A percentile compares a stretch with the other conserved stretches of the same genome.
Evolutionary conservation across 2,329 filamentous ascomycete genomes (phyloP).

Genomic region (Pseudogymnoascus sp.): DNA sequence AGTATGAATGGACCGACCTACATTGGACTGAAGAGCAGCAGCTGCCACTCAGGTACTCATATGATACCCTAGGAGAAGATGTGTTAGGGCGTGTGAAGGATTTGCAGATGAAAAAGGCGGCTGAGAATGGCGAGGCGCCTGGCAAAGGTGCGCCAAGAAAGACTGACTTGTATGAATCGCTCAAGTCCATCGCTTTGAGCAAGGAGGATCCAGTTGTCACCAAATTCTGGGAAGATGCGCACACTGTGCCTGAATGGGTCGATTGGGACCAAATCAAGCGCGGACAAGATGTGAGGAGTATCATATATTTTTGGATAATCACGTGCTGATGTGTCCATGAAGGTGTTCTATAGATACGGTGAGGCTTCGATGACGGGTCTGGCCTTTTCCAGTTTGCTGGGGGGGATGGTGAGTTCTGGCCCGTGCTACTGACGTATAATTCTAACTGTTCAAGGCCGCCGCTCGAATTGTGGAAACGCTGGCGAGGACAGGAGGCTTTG

Average conservation of each 20-base stretch:
- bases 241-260: constrained; percentile 55
- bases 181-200: background rate
- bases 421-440: background rate
- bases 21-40: constrained; percentile 52
- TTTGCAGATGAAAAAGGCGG: background rate
- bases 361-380: constrained; percentile 48
- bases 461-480: constrained; percentile 56
- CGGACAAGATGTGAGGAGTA: constrained; percentile 41
- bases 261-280: constrained; percentile 58
- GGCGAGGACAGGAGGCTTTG: constrained; percentile 58
- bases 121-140: background rate
- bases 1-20: constrained; percentile 55
- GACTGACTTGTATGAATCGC: constrained; percentile 22
- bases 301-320: constrained; percentile 24
- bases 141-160: constrained; percentile 12
- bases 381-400: constrained; percentile 31
- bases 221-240: constrained; percentile 49
- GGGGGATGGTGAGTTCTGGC: constrained; percentile 22
- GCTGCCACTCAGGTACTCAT: constrained; percentile 50
- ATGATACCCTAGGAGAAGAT: constrained; percentile 57
- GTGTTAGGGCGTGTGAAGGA: constrained; percentile 23
- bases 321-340: constrained; percentile 11
- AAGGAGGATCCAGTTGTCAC: background rate
- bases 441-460: constrained; percentile 30
- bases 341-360: constrained; percentile 54